Conservation (phyloP, 495 filamentous ascomycete species). For the Aspergillus carlsbadensis region DNA sequence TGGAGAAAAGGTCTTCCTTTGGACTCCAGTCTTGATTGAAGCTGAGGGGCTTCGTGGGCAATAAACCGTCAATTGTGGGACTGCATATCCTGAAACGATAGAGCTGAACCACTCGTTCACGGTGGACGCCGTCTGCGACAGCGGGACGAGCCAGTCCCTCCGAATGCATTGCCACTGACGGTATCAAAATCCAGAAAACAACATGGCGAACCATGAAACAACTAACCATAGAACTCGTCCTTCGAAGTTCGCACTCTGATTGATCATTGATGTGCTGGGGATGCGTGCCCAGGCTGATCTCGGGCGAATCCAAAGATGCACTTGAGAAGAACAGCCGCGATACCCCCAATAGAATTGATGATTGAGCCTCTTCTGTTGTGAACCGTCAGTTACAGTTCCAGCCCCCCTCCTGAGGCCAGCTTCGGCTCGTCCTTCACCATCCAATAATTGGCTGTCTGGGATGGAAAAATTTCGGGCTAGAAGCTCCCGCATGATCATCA, state of each 20-base stretch:
- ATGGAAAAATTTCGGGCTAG: no score
- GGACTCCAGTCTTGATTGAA: no score
- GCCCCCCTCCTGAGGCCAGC: no score
- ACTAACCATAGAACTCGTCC: no score
- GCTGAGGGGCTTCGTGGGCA: not conserved
- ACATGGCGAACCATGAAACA: no score
- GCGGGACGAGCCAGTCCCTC: not conserved
- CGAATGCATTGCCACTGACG: no score
- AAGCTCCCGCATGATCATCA: no score
- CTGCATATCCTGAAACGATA: slow-evolving; percentile 4
- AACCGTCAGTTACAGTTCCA: not conserved
- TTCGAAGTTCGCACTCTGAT: not conserved
- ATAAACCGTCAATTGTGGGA: not conserved
- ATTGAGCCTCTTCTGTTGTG: not conserved
- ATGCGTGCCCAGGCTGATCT: not conserved
- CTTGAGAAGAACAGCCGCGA: not conserved
- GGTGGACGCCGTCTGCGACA: not conserved
- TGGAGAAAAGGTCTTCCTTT: not conserved
- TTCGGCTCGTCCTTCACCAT: no score
- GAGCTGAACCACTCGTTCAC: not conserved
- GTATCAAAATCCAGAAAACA: no score
- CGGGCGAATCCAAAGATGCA: not conserved
- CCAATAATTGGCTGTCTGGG: no score
- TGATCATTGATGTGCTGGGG: not conserved
- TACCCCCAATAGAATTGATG: not conserved